A percentile compares a stretch with the other conserved stretches of the same genome.
phyloP scores from a whole-genome alignment of 1,139 yeast genomes.

The Meyerozyma guilliermondii region DNA sequence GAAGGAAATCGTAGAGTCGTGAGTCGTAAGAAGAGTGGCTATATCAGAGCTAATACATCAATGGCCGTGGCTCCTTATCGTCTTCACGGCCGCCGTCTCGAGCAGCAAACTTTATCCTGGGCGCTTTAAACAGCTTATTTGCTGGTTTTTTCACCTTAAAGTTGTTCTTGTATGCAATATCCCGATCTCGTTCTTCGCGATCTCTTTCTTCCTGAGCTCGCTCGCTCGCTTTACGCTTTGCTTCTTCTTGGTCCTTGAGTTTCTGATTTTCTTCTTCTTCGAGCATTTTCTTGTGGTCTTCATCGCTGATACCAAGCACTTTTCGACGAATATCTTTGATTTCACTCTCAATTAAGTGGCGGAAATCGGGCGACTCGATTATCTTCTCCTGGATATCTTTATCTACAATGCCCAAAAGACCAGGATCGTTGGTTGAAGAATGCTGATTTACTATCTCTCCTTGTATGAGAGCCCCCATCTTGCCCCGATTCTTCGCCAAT shows the following conservation, averaged over 20 bases:
- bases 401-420: constrained; percentile 35
- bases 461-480: constrained; percentile 49
- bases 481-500: constrained; percentile 46
- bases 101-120: constrained; percentile 23
- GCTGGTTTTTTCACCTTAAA: constrained; percentile 24
- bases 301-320: constrained; percentile 35
- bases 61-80: constrained; percentile 7
- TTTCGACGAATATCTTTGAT: constrained; percentile 31
- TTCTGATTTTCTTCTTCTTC: constrained; percentile 13
- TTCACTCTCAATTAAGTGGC: constrained; percentile 25
- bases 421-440: constrained; percentile 4
- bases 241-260: constrained; percentile 6
- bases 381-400: constrained; percentile 44
- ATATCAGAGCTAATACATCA: constrained; percentile 8
- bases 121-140: constrained; percentile 23
- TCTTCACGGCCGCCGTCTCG: constrained; percentile 5
- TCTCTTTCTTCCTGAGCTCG: constrained; percentile 6
- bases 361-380: constrained; percentile 41
- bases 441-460: constrained; percentile 35
- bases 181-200: constrained; percentile 5
- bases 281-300: constrained; percentile 28
- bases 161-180: constrained; percentile 19
- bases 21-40: not conserved
- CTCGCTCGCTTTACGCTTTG: constrained; percentile 7
- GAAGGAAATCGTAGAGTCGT: too few species aligned